These are phyloP conservation scores for Hypoxylon sp. DNA, from an alignment of 2,329 filamentous ascomycete species.

Conservation along the genomic window DNA sequence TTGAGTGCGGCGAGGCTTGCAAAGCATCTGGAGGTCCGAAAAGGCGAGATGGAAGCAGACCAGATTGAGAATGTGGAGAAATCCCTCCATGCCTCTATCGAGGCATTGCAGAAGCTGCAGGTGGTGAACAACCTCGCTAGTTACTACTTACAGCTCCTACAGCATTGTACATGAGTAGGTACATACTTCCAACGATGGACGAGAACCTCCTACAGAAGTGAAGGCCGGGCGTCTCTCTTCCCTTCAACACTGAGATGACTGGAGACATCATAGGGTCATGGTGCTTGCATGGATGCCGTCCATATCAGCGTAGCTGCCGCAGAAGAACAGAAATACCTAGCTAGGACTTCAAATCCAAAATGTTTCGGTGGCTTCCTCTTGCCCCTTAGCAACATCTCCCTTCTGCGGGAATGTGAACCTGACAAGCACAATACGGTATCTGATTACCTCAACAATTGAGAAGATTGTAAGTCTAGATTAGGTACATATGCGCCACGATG, in stretches of 20 bases:
- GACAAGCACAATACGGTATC: neutral
- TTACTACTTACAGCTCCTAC: conserved; percentile 37
- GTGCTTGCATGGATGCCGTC: neutral
- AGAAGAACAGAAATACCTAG: neutral
- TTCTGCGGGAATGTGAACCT: neutral
- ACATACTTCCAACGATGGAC: neutral
- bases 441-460: neutral
- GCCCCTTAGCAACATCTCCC: neutral
- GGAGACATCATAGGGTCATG: neutral
- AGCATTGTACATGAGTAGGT: neutral
- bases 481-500: neutral
- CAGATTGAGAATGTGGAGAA: conserved; percentile 28
- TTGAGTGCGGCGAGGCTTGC: conserved; percentile 32
- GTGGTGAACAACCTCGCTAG: conserved; percentile 37
- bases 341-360: neutral
- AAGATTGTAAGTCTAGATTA: neutral
- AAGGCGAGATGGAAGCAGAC: conserved; percentile 24
- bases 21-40: conserved; percentile 33
- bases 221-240: neutral
- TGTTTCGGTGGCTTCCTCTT: neutral
- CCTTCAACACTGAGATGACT: neutral
- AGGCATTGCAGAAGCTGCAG: conserved; percentile 37
- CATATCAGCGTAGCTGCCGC: neutral
- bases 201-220: neutral
- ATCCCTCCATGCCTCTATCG: conserved; percentile 25